Evolutionary conservation across 2,329 filamentous ascomycete species (phyloP).

Genomic region (Venturia nashicola): DNA sequence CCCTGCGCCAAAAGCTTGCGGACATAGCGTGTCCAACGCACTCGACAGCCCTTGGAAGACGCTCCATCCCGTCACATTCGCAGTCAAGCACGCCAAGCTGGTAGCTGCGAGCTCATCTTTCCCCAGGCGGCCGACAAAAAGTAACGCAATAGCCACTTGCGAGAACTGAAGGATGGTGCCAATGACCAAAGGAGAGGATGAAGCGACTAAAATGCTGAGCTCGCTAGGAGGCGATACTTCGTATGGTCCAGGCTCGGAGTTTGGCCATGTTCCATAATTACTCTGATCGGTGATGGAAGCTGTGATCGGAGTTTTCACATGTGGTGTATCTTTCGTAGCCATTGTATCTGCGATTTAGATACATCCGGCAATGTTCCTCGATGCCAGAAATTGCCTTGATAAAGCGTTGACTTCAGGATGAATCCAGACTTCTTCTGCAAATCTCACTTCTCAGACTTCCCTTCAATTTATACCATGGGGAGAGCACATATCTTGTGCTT

Average conservation of each 20-base stretch:
- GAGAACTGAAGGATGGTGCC: not conserved
- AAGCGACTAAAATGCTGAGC: not conserved
- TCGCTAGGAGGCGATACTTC: not conserved
- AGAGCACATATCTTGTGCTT: not conserved
- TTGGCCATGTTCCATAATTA: not conserved
- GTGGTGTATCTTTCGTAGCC: not conserved
- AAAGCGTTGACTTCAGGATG: not conserved
- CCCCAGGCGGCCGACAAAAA: not conserved
- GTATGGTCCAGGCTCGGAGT: not conserved
- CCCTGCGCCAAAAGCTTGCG: not conserved
- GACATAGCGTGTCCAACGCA: constrained; percentile 3
- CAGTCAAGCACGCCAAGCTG: constrained; percentile 1
- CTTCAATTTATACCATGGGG: not conserved
- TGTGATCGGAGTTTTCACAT: not conserved
- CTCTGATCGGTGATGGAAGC: not conserved
- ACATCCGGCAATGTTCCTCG: not conserved
- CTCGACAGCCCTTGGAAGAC: not conserved
- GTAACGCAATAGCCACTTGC: not conserved
- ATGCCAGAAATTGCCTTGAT: too few relatives aligned
- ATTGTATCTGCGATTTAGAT: not conserved
- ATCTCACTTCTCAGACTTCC: not conserved
- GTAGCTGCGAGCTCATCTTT: constrained; percentile 2
- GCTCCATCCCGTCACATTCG: not conserved
- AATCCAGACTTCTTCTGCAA: not conserved
- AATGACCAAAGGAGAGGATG: not conserved